Percentiles rank a stretch among this genome's conserved stretches.
These are phyloP conservation scores for Hevea brasiliensis DNA, from an alignment of 345 rosid genomes.

Conservation along the genomic window DNA sequence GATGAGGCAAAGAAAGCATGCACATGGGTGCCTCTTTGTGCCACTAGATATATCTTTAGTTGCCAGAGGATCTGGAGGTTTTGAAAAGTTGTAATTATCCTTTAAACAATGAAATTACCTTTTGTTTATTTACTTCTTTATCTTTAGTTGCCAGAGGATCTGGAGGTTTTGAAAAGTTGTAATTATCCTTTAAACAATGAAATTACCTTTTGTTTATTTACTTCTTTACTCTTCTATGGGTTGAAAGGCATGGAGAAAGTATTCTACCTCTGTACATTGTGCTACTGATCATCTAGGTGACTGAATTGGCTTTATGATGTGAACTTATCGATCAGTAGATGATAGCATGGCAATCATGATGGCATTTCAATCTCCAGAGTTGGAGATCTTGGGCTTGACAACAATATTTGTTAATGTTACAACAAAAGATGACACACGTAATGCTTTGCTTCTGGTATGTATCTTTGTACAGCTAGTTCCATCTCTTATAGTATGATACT, in stretches of 20 bases:
- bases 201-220: background rate
- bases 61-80: background rate
- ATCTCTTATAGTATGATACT: background rate
- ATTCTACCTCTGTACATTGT: background rate
- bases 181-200: background rate
- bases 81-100: background rate
- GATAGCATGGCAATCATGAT: constrained; percentile 92
- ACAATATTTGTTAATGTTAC: constrained; percentile 84
- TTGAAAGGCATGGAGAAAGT: background rate
- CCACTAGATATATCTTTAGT: background rate
- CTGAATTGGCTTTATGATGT: background rate
- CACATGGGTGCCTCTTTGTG: background rate
- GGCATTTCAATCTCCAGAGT: constrained; percentile 82
- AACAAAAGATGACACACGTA: constrained; percentile 71
- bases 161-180: background rate
- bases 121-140: background rate
- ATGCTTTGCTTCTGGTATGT: constrained; percentile 84
- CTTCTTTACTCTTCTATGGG: background rate
- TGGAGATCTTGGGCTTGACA: constrained; percentile 81
- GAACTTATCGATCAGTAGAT: constrained; percentile 41
- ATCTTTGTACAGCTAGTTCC: constrained; percentile 3
- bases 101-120: background rate
- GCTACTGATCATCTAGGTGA: background rate
- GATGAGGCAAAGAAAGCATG: too few relatives aligned
- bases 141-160: background rate